Conservation (phyloP, 1,284 basidiomycete genomes). For the Heterobasidion parviporum region DNA sequence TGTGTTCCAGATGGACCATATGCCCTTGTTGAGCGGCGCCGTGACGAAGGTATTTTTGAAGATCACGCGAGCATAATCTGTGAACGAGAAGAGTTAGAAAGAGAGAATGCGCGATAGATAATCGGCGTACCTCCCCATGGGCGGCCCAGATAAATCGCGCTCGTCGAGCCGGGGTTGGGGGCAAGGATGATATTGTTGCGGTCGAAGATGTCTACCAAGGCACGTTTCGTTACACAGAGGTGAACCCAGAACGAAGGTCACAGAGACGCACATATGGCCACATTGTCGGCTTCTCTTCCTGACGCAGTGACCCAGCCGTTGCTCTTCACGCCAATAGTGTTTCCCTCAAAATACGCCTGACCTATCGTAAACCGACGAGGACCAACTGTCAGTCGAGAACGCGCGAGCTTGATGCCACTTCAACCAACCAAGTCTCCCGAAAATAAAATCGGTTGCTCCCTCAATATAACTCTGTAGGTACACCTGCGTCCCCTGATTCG, state of each 20-base stretch:
- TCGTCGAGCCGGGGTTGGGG: constrained; percentile 23
- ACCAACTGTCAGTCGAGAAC: neutral
- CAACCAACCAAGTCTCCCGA: constrained; percentile 4
- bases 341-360: constrained; percentile 36
- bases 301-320: constrained; percentile 45
- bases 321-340: constrained; percentile 30
- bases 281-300: constrained; percentile 38
- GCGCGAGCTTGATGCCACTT: neutral
- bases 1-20: constrained; percentile 39
- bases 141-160: constrained; percentile 32
- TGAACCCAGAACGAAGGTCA: neutral
- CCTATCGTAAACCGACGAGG: constrained; percentile 10
- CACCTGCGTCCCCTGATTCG: constrained; percentile 34
- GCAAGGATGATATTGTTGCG: constrained; percentile 39
- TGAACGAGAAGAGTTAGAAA: neutral
- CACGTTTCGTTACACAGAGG: neutral
- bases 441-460: constrained; percentile 49
- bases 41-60: constrained; percentile 28
- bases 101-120: neutral
- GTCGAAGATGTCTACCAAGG: constrained; percentile 34
- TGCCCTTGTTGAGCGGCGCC: constrained; percentile 29
- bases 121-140: constrained; percentile 30
- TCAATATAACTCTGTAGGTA: constrained; percentile 23
- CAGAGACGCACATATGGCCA: constrained; percentile 31
- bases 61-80: constrained; percentile 18